Evolutionary conservation across 345 rosid species (phyloP).

Genomic region (Leavenworthia alabamica): DNA sequence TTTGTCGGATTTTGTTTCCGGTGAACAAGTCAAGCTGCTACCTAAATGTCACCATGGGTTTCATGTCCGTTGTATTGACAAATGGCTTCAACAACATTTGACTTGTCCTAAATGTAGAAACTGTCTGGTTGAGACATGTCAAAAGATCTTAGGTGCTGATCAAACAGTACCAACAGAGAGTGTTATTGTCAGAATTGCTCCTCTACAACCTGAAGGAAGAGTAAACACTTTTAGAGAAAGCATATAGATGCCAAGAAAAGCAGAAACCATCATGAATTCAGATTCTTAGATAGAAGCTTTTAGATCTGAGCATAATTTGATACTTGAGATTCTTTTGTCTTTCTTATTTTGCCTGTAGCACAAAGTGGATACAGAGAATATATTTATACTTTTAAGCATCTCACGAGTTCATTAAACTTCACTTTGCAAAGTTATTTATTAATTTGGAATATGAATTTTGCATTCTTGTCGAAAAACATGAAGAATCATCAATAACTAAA

Average conservation of each 20-base stretch:
- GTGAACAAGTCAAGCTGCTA: conserved; percentile 44
- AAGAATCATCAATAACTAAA: conserved; percentile 8
- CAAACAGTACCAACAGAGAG: conserved; percentile 9
- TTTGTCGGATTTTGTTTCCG: conserved; percentile 38
- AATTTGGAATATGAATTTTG: background rate
- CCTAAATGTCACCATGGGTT: conserved; percentile 70
- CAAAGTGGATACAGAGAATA: no score
- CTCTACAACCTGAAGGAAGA: conserved; percentile 36
- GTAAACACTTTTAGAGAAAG: no score
- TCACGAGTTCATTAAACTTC: conserved; percentile 16
- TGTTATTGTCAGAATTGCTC: conserved; percentile 17
- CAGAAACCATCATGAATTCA: conserved; percentile 2
- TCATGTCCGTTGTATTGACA: conserved; percentile 56
- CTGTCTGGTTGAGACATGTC: conserved; percentile 30
- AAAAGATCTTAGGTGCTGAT: conserved; percentile 28
- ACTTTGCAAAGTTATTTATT: background rate
- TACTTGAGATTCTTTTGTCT: no score
- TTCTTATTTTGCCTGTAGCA: no score
- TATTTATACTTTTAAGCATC: no score
- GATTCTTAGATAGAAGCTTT: conserved; percentile 4
- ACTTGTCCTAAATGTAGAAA: conserved; percentile 67
- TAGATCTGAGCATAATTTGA: conserved; percentile 3
- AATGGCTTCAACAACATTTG: conserved; percentile 58
- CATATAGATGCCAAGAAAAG: background rate
- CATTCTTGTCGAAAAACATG: background rate